Conservation (phyloP, 345 rosid species). For the Euclidium syriacum region DNA sequence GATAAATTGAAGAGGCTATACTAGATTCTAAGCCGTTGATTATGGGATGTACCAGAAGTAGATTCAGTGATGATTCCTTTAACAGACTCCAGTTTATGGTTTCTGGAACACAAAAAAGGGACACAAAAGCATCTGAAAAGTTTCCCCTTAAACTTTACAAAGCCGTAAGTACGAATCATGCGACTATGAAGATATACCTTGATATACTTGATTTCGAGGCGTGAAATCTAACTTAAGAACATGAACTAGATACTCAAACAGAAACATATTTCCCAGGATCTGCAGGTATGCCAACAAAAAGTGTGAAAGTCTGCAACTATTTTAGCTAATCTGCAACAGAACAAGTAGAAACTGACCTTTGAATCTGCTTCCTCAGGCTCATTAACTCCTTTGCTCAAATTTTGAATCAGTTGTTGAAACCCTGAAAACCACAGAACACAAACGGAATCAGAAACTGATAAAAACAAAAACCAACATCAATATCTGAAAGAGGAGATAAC, state of each 20-base stretch:
- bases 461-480: background rate
- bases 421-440: slow-evolving; percentile 37
- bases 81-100: slow-evolving; percentile 62
- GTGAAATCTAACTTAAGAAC: slow-evolving; percentile 63
- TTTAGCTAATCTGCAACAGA: background rate
- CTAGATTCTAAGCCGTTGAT: background rate
- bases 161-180: background rate
- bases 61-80: slow-evolving; percentile 61
- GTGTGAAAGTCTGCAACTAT: background rate
- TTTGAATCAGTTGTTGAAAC: slow-evolving; percentile 55
- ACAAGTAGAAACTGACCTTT: slow-evolving; percentile 36
- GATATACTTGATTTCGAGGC: slow-evolving; percentile 40
- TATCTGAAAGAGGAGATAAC: slow-evolving; percentile 32
- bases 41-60: slow-evolving; percentile 56
- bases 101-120: slow-evolving; percentile 42
- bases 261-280: slow-evolving; percentile 55
- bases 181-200: slow-evolving; percentile 39
- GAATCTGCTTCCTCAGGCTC: slow-evolving; percentile 32
- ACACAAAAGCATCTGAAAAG: background rate
- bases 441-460: background rate
- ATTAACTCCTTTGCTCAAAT: slow-evolving; percentile 34
- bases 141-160: background rate
- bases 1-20: background rate
- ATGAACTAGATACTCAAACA: slow-evolving; percentile 69
- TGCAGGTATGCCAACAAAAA: slow-evolving; percentile 25